phyloP scores from a whole-genome alignment of 2,329 filamentous ascomycete species.

The Hymenoscyphus linearis region DNA sequence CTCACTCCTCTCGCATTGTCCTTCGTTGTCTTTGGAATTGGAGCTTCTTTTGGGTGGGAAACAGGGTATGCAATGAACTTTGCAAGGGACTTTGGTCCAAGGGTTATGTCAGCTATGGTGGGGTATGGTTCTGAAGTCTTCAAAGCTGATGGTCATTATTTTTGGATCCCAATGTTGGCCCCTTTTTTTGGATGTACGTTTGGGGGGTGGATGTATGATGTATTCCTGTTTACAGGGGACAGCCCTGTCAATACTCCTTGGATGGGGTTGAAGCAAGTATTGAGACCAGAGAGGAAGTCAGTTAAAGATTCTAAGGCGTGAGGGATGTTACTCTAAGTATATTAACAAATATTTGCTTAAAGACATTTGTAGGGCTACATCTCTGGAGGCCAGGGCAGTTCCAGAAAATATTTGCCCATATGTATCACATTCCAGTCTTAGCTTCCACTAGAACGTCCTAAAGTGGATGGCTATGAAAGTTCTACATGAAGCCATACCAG shows the following conservation, averaged over 20 bases:
- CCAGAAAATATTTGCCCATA: too few relatives aligned
- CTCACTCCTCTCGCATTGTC: slow-evolving; percentile 58
- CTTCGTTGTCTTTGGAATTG: slow-evolving; percentile 70
- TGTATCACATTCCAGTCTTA: too few relatives aligned
- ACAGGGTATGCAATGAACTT: slow-evolving; percentile 73
- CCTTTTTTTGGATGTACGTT: slow-evolving; percentile 61
- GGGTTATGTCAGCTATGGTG: slow-evolving; percentile 60
- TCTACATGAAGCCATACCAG: too few relatives aligned
- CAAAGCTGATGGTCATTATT: slow-evolving; percentile 63
- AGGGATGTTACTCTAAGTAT: too few relatives aligned
- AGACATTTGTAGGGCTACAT: too few relatives aligned
- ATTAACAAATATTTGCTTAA: too few relatives aligned
- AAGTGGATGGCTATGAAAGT: too few relatives aligned
- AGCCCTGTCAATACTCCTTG: slow-evolving; percentile 29
- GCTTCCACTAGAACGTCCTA: too few relatives aligned
- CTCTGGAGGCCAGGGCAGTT: too few relatives aligned
- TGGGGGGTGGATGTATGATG: slow-evolving; percentile 63
- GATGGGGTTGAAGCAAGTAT: slow-evolving; percentile 25
- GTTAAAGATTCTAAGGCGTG: background rate
- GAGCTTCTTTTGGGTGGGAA: slow-evolving; percentile 70
- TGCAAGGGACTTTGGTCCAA: slow-evolving; percentile 64
- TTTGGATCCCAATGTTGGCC: slow-evolving; percentile 69
- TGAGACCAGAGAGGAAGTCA: slow-evolving; percentile 3
- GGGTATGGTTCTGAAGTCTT: slow-evolving; percentile 67
- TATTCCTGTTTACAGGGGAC: slow-evolving; percentile 44